A percentile compares a stretch with the other conserved stretches of the same genome.
phyloP scores from a whole-genome alignment of 768 basidiomycete species.

The Mycena venus region DNA sequence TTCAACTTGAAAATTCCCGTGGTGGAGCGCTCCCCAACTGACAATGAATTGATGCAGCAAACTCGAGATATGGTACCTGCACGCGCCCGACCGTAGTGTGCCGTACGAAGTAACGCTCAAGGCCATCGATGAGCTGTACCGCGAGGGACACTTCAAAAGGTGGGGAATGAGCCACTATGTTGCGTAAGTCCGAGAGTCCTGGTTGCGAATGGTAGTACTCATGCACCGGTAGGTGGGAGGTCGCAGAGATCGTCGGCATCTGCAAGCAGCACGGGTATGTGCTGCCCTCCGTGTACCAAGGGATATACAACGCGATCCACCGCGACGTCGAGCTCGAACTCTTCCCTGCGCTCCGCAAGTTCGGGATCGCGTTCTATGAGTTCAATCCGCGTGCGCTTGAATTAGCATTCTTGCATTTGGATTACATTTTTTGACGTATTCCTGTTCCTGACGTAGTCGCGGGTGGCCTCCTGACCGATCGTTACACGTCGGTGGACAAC shows the following conservation, averaged over 20 bases:
- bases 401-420: background rate
- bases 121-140: conserved; percentile 66
- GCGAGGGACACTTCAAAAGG: conserved; percentile 69
- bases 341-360: conserved; percentile 70
- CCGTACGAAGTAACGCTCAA: conserved; percentile 69
- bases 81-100: conserved; percentile 70
- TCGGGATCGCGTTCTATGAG: conserved; percentile 65
- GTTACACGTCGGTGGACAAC: conserved; percentile 56
- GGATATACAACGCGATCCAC: conserved; percentile 57
- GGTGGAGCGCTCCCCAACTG: background rate
- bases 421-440: background rate
- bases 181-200: conserved; percentile 49
- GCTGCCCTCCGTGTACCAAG: conserved; percentile 68
- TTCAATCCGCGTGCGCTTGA: conserved; percentile 62
- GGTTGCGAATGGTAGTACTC: conserved; percentile 63
- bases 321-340: conserved; percentile 58
- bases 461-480: conserved; percentile 71
- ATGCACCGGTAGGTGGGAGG: conserved; percentile 75
- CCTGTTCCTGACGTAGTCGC: too few species aligned
- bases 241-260: conserved; percentile 70
- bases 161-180: conserved; percentile 75
- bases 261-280: conserved; percentile 68
- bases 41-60: conserved; percentile 45
- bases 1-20: background rate
- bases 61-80: conserved; percentile 67